These are phyloP conservation scores for Clathrospora elynae DNA, from an alignment of 2,329 filamentous ascomycete species.

Conservation along the genomic window DNA sequence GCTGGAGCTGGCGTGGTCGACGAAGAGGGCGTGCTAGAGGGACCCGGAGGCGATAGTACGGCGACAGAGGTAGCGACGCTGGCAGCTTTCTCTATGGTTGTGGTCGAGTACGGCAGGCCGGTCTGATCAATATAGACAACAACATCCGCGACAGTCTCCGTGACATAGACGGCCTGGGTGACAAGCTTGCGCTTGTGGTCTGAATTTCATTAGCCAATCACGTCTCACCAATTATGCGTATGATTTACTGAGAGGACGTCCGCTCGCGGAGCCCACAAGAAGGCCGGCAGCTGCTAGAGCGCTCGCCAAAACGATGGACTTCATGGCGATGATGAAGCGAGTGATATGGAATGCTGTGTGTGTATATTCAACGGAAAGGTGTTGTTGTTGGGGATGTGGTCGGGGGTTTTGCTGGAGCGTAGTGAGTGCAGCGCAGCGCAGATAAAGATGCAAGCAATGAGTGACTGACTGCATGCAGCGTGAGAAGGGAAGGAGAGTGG, in stretches of 20 bases:
- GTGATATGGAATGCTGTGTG: constrained; percentile 37
- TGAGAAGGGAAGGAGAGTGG: constrained; percentile 27
- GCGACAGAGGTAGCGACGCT: not conserved
- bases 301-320: constrained; percentile 47
- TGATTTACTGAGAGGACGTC: constrained; percentile 50
- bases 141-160: constrained; percentile 37
- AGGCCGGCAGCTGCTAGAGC: constrained; percentile 37
- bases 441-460: constrained; percentile 21
- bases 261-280: constrained; percentile 52
- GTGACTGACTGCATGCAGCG: constrained; percentile 33
- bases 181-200: constrained; percentile 40
- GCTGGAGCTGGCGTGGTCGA: constrained; percentile 10
- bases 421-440: constrained; percentile 8
- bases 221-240: not conserved
- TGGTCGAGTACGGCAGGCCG: constrained; percentile 36
- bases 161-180: constrained; percentile 41
- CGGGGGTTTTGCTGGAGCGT: constrained; percentile 8
- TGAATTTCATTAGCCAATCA: constrained; percentile 19
- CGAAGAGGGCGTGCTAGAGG: constrained; percentile 10
- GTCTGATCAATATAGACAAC: constrained; percentile 42
- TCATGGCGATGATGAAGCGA: constrained; percentile 52
- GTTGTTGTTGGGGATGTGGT: constrained; percentile 14
- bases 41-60: too few species aligned
- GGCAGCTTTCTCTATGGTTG: constrained; percentile 15
- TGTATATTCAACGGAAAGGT: constrained; percentile 27